Evolutionary conservation across 2,329 filamentous ascomycete species (phyloP), one percentile per base, ranked within the genome.

Genomic region (Daldinia sp.): DNA sequence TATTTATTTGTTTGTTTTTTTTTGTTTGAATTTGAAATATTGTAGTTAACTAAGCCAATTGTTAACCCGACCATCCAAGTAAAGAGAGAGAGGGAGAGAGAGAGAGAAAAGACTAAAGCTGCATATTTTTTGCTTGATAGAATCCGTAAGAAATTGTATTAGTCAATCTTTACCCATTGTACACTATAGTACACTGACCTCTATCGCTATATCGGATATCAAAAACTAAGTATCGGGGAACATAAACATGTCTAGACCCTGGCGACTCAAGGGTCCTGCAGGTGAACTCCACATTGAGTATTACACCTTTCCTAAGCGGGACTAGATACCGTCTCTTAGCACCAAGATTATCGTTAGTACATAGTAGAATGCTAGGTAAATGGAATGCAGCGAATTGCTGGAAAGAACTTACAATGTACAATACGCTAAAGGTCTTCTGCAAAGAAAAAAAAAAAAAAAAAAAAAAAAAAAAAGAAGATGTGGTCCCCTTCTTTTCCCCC

Each of bases 261-360:
- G 20, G 62, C 35, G 39, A 58, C 39, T 67, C 59, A 59, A 68
- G 68, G 68, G 68, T 65, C 68, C 58, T 65, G 61, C 64, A 70
- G 30, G 15, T 28, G 18, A 50, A 50, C 3, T 44, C 63, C 61
- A 60, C 57, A 48, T 15, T 12, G 6, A 6, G 6, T 7, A 50
- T 33, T 2, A 6, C 42, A 41, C 55, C 7, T 60, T 60, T 20
- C 63, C 56, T 60, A 51, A 26, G 39, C 6, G 13, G n/a, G 60
- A 12, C 30, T 67, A 63, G 56, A 39, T 67, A 69, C 60, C 57
- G 58, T 48, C 53, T 60, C 55, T 65, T 39, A 65, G 62, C 63
- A 39, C 53, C 35, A 20, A 33, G 10, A 58, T 55, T 41, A 57
- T 60, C 50, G 20, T 56, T 56, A 67, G 60, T 54, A 18, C 30